Conservation (phyloP, 495 filamentous ascomycete genomes). For the Aspergillus coremiiformis region DNA sequence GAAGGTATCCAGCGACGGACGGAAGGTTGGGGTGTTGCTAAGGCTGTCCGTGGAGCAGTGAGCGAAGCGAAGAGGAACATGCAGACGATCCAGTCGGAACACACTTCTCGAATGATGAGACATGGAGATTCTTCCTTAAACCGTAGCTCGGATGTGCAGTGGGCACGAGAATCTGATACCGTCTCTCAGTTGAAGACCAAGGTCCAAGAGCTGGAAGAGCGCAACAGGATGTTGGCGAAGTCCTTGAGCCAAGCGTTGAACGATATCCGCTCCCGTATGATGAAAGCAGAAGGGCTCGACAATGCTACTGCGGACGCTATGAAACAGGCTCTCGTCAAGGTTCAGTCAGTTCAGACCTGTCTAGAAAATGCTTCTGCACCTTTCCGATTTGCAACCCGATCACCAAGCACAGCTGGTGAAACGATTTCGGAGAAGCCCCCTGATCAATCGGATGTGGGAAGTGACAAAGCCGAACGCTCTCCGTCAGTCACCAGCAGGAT, state of each 20-base stretch:
- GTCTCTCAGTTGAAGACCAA: constrained; percentile 21
- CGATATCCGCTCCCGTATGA: constrained; percentile 48
- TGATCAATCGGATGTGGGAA: neutral
- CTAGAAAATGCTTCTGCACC: constrained; percentile 59
- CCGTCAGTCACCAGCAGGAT: neutral
- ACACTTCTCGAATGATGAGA: constrained; percentile 16
- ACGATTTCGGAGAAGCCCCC: neutral
- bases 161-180: constrained; percentile 1
- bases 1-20: constrained; percentile 73
- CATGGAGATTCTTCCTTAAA: neutral
- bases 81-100: constrained; percentile 51
- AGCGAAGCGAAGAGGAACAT: constrained; percentile 73
- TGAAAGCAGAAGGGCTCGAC: constrained; percentile 48
- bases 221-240: constrained; percentile 65
- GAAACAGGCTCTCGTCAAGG: constrained; percentile 55
- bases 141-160: constrained; percentile 5
- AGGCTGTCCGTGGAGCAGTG: constrained; percentile 83
- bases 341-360: constrained; percentile 72
- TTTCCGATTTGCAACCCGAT: constrained; percentile 11
- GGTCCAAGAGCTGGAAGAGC: constrained; percentile 50
- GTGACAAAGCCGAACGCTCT: constrained; percentile 1
- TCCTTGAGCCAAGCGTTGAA: constrained; percentile 65
- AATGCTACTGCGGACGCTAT: constrained; percentile 12
- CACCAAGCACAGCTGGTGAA: constrained; percentile 3
- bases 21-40: constrained; percentile 82